Conservation (phyloP, 805 yeast species). For the Metschnikowia dekortorum region DNA sequence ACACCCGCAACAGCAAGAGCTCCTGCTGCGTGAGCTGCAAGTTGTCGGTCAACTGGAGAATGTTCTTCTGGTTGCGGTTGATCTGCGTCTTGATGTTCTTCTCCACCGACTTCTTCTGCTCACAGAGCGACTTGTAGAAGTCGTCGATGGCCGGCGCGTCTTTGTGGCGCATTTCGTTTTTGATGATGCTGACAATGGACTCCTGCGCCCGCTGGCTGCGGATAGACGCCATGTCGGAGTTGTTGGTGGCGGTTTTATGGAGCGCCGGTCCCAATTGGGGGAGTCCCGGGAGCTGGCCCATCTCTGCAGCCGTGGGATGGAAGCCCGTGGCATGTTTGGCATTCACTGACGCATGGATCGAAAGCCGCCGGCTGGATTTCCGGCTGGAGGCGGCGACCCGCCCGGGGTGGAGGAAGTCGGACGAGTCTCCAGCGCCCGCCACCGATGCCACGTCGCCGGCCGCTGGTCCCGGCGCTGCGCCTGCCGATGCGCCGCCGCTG, state of each 20-base stretch:
- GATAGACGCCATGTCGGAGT: slow-evolving; percentile 11
- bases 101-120: slow-evolving; percentile 47
- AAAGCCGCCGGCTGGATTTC: slow-evolving; percentile 14
- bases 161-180: slow-evolving; percentile 51
- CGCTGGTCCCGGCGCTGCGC: no score
- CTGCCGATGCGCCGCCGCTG: slow-evolving; percentile 1
- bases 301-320: slow-evolving; percentile 7
- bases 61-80: slow-evolving; percentile 58
- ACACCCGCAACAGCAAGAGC: slow-evolving; percentile 54
- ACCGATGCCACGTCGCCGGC: background rate
- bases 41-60: slow-evolving; percentile 55
- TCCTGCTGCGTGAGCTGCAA: slow-evolving; percentile 62
- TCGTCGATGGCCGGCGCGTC: slow-evolving; percentile 70
- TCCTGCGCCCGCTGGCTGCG: slow-evolving; percentile 12
- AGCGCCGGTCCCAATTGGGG: slow-evolving; percentile 20
- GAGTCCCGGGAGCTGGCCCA: slow-evolving; percentile 12
- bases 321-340: slow-evolving; percentile 8
- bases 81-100: slow-evolving; percentile 56
- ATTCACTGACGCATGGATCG: slow-evolving; percentile 17
- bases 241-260: slow-evolving; percentile 11
- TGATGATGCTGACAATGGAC: slow-evolving; percentile 16
- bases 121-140: slow-evolving; percentile 52
- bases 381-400: slow-evolving; percentile 11
- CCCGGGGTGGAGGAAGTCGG: slow-evolving; percentile 7
- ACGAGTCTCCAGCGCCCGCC: background rate